Conservation (phyloP, 2,329 filamentous ascomycete genomes). For the Aureobasidium melanogenum region DNA sequence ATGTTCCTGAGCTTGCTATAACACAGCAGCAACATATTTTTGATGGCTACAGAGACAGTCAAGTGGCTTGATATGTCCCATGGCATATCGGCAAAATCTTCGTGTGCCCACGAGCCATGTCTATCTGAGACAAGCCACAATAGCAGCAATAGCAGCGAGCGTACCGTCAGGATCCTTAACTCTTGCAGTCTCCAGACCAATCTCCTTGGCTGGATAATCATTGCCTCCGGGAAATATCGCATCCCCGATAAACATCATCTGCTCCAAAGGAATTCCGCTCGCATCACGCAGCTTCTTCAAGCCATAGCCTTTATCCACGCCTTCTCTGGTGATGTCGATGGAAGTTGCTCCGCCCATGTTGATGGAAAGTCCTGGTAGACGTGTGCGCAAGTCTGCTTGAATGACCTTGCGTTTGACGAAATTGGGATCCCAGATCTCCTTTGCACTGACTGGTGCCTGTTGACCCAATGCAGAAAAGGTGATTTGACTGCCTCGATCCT, state of each 20-base stretch:
- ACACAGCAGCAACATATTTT: no score
- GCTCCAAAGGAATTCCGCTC: constrained; percentile 28
- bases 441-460: constrained; percentile 29
- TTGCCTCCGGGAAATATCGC: constrained; percentile 34
- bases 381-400: constrained; percentile 27
- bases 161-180: constrained; percentile 22
- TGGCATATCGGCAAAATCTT: no score
- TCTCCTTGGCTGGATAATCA: constrained; percentile 30
- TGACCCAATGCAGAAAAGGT: constrained; percentile 36
- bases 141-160: constrained; percentile 19
- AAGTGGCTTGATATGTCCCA: no score
- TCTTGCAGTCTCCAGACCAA: constrained; percentile 22
- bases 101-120: no score
- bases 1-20: no score
- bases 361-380: constrained; percentile 31
- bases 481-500: constrained; percentile 35
- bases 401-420: constrained; percentile 33
- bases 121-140: constrained; percentile 18
- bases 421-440: constrained; percentile 32
- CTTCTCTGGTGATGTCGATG: constrained; percentile 33
- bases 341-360: constrained; percentile 35
- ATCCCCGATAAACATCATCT: constrained; percentile 36
- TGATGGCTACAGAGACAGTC: no score
- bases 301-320: constrained; percentile 31
- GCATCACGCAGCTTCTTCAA: constrained; percentile 21